Base-by-base conservation (phyloP, 139 green algal species). In the Eudorina sp. region DNA sequence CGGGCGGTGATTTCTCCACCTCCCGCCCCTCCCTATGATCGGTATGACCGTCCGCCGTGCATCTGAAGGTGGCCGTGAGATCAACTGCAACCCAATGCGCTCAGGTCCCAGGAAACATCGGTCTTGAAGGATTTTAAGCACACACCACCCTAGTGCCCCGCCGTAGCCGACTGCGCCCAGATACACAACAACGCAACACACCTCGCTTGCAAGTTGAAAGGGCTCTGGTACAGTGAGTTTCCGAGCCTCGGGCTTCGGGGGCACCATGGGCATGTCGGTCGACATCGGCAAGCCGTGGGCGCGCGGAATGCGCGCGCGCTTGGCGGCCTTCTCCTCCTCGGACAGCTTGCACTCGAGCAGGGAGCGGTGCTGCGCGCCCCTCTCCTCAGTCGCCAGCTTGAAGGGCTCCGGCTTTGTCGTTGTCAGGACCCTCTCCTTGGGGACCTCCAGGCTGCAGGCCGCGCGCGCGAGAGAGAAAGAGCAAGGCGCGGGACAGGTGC, bases 151-250 rank as follows among this genome's bases (percentile, higher is more conserved):
- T n/a, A n/a, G n/a, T n/a, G n/a, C n/a, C n/a, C n/a, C n/a, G n/a
- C n/a, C n/a, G n/a, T n/a, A n/a, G n/a, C n/a, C n/a, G n/a, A n/a
- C n/a, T n/a, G n/a, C n/a, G n/a, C n/a, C n/a, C n/a, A n/a, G n/a
- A n/a, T n/a, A n/a, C n/a, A n/a, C n/a, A n/a, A n/a, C n/a, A n/a
- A n/a, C 48, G 48, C 64, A 81, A 4, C 89, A 25, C 41, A 86
- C 84, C 79, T 96, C 90, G 31, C 90, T 94, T 7, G 70, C 77
- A 68, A 95, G 86, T 0, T n/a, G 31, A 34, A 96, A 96, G 3
- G 93, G 93, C 36, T 94, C 62, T 1, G 90, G 92, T 58, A 95
- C 60, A 1, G 94, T 96, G 3, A 94, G 72, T 3, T 43, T 29
- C 66, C 90, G 94, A 23, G 91, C 69, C 58, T 91, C 91, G 0